Percentiles rank a stretch among this genome's conserved stretches.
These are phyloP conservation scores for Forsythia suspensa DNA, from an alignment of 257 asterid species.

Conservation along the genomic window DNA sequence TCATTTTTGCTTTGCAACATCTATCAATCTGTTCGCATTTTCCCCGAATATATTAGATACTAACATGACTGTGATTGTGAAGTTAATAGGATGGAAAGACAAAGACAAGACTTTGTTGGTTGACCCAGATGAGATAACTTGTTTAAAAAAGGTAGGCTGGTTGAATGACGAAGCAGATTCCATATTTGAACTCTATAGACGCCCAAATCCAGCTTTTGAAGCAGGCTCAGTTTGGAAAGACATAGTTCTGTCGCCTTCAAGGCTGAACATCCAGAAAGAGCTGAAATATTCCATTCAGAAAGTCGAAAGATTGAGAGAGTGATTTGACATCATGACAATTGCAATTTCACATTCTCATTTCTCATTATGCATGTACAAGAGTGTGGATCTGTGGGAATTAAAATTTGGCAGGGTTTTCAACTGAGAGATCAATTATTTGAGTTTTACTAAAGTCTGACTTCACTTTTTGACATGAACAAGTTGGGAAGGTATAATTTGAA, in stretches of 20 bases:
- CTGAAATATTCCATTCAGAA: slow-evolving; percentile 83
- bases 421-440: background rate
- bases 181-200: slow-evolving; percentile 68
- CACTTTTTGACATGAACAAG: slow-evolving; percentile 6
- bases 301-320: slow-evolving; percentile 53
- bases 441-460: slow-evolving; percentile 1
- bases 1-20: background rate
- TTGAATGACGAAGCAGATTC: slow-evolving; percentile 72
- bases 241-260: slow-evolving; percentile 91
- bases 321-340: slow-evolving; percentile 6
- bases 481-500: slow-evolving; percentile 4
- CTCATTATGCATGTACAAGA: slow-evolving; percentile 7
- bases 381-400: slow-evolving; percentile 3
- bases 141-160: slow-evolving; percentile 52
- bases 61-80: slow-evolving; percentile 27
- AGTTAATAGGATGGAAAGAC: slow-evolving; percentile 97
- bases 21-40: background rate
- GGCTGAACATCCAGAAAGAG: slow-evolving; percentile 89
- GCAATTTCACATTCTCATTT: slow-evolving; percentile 1
- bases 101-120: slow-evolving; percentile 84
- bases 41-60: background rate
- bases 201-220: slow-evolving; percentile 69
- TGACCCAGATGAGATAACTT: slow-evolving; percentile 79
- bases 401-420: background rate
- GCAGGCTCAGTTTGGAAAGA: slow-evolving; percentile 91